phyloP scores from a whole-genome alignment of 768 basidiomycete genomes.

The Kwoniella sp. region DNA sequence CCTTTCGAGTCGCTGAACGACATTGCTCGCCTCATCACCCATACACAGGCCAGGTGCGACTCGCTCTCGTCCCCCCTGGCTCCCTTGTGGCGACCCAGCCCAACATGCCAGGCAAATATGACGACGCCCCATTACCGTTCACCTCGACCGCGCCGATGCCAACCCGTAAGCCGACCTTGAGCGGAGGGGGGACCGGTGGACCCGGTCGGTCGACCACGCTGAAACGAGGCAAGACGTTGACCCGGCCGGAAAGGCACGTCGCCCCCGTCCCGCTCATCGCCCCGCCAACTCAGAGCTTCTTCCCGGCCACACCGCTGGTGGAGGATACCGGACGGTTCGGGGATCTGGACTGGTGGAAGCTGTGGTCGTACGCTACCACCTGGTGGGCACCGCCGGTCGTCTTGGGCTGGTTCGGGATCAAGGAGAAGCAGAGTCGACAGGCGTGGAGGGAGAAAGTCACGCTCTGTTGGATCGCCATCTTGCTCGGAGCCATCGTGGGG shows the following conservation, averaged over 20 bases:
- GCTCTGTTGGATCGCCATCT: constrained; percentile 75
- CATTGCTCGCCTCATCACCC: not conserved
- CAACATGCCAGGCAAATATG: constrained; percentile 19
- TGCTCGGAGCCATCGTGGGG: constrained; percentile 74
- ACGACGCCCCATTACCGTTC: constrained; percentile 39
- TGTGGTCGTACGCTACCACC: constrained; percentile 72
- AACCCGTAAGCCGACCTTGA: constrained; percentile 20
- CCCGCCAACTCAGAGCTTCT: constrained; percentile 55
- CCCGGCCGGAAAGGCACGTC: constrained; percentile 88
- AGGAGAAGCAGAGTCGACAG: constrained; percentile 69
- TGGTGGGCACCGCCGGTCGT: constrained; percentile 84
- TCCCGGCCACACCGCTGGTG: constrained; percentile 22
- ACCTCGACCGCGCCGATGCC: constrained; percentile 34
- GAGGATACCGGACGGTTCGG: not conserved
- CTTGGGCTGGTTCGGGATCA: constrained; percentile 69
- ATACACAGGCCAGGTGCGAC: not conserved
- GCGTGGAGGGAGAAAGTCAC: constrained; percentile 98
- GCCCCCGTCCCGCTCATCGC: constrained; percentile 92
- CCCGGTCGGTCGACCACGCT: constrained; percentile 18
- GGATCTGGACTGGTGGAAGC: constrained; percentile 62
- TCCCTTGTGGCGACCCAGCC: too few species aligned
- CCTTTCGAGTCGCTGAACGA: not conserved
- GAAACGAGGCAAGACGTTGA: constrained; percentile 85
- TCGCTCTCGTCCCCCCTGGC: not conserved
- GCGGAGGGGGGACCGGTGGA: not conserved